Evolutionary conservation across 139 green algal species (phyloP).

Genomic region (Picochlorum sp.): DNA sequence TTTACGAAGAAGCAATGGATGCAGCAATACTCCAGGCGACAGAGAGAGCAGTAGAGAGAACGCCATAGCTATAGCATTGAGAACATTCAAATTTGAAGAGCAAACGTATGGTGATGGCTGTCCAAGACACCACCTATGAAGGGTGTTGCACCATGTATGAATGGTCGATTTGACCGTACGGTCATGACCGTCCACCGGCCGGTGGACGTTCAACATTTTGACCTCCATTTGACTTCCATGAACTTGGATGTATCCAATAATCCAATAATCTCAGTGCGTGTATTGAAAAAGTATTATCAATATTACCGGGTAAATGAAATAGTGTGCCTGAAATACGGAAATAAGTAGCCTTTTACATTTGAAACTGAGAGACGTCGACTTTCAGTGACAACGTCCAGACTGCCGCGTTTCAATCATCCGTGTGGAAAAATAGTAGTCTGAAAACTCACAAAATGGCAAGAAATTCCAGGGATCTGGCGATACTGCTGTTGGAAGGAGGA

Average conservation of each 20-base stretch:
- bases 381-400: neutral
- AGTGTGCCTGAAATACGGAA: neutral
- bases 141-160: no score
- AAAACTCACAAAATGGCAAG: neutral
- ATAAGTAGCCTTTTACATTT: neutral
- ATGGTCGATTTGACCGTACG: no score
- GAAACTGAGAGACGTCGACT: neutral
- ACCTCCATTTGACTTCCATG: neutral
- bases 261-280: neutral
- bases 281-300: neutral
- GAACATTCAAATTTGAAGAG: no score
- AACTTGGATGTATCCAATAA: neutral
- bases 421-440: no score
- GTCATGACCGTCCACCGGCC: no score
- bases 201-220: no score
- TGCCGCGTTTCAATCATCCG: neutral
- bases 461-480: neutral
- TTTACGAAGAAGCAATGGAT: no score
- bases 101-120: no score
- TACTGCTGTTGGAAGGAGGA: constrained; percentile 1
- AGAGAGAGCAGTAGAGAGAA: no score
- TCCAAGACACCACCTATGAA: no score
- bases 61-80: no score
- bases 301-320: neutral
- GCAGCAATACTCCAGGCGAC: no score